Percentiles rank a stretch among this genome's conserved stretches.
Conservation (phyloP, 805 yeast genomes). For the Teunomyces kruisii region DNA sequence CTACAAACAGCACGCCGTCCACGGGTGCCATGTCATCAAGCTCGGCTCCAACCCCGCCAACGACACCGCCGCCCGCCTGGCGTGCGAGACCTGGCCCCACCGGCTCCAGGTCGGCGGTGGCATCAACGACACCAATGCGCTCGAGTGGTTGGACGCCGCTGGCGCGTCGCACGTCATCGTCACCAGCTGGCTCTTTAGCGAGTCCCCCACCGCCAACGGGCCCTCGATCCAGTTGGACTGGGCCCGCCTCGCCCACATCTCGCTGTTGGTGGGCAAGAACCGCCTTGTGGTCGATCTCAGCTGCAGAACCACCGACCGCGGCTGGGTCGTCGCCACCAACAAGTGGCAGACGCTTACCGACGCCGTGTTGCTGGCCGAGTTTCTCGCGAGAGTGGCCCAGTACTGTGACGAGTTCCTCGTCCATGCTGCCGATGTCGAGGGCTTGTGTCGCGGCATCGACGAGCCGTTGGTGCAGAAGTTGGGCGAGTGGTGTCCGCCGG, state of each 20-base stretch:
- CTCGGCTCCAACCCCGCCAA: constrained; percentile 75
- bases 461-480: constrained; percentile 66
- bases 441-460: constrained; percentile 91
- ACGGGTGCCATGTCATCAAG: constrained; percentile 91
- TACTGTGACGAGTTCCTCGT: constrained; percentile 86
- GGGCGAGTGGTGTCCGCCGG: constrained; percentile 70
- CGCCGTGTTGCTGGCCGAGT: constrained; percentile 51
- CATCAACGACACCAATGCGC: constrained; percentile 70
- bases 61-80: constrained; percentile 78
- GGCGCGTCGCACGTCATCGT: constrained; percentile 89
- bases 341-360: constrained; percentile 93
- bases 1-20: constrained; percentile 56
- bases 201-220: constrained; percentile 49
- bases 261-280: constrained; percentile 57
- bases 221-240: constrained; percentile 31
- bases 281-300: constrained; percentile 86
- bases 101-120: constrained; percentile 92
- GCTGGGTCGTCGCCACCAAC: constrained; percentile 96
- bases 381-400: constrained; percentile 52
- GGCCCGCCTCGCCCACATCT: constrained; percentile 53
- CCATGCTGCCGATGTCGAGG: constrained; percentile 99
- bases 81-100: constrained; percentile 71
- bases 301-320: constrained; percentile 52
- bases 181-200: constrained; percentile 85
- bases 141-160: constrained; percentile 63